These are phyloP conservation scores for Solanum sejunctum DNA, from an alignment of 257 asterid species.

Conservation along the genomic window DNA sequence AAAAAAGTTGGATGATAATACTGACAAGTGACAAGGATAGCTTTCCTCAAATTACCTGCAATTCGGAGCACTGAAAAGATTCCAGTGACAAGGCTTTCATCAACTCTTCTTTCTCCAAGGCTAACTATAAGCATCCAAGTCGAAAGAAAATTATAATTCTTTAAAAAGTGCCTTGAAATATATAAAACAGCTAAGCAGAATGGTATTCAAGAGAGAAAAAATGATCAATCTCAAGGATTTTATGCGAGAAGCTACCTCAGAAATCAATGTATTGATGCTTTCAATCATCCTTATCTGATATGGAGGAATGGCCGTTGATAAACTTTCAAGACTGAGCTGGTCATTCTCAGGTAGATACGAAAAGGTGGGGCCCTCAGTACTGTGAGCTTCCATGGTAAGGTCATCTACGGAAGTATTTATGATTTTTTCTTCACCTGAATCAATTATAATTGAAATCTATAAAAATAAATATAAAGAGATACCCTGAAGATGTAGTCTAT, in stretches of 20 bases:
- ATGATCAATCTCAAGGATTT: neutral
- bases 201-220: neutral
- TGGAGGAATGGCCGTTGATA: slow-evolving; percentile 44
- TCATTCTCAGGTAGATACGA: slow-evolving; percentile 37
- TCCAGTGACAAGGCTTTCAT: slow-evolving; percentile 63
- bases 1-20: neutral
- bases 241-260: slow-evolving; percentile 42
- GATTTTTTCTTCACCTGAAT: slow-evolving; percentile 15
- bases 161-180: neutral
- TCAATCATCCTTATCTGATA: slow-evolving; percentile 78
- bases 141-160: neutral
- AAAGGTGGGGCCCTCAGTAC: slow-evolving; percentile 27
- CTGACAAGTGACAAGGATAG: neutral
- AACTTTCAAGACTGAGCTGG: slow-evolving; percentile 38
- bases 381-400: slow-evolving; percentile 8
- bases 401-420: slow-evolving; percentile 12
- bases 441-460: slow-evolving; percentile 4
- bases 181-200: neutral
- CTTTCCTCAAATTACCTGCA: slow-evolving; percentile 40
- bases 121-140: slow-evolving; percentile 38
- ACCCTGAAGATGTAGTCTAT: neutral
- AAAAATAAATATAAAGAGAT: neutral
- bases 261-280: slow-evolving; percentile 62
- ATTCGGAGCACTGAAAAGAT: slow-evolving; percentile 61
- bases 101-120: slow-evolving; percentile 82